These are phyloP conservation scores for Camelina sativa DNA, from an alignment of 345 rosid species.

Conservation along the genomic window DNA sequence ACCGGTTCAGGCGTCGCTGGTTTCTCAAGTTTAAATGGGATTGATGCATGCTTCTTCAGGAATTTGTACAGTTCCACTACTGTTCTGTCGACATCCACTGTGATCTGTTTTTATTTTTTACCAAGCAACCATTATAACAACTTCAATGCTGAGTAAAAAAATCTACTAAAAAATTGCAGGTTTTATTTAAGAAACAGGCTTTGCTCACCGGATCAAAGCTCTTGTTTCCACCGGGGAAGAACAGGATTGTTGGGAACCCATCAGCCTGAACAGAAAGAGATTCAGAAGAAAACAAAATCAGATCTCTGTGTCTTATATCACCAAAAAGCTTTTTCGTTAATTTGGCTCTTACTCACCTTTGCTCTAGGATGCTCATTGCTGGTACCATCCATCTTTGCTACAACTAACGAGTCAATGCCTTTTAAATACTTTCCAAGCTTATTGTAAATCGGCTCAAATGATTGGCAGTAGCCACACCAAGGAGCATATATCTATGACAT, in stretches of 20 bases:
- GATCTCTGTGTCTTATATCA: constrained; percentile 11
- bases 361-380: constrained; percentile 98
- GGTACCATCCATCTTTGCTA: constrained; percentile 99
- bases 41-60: constrained; percentile 86
- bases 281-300: neutral
- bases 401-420: constrained; percentile 74
- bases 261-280: constrained; percentile 62
- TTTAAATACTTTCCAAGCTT: constrained; percentile 91
- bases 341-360: constrained; percentile 56
- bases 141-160: constrained; percentile 5
- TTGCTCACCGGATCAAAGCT: constrained; percentile 91
- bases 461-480: constrained; percentile 98
- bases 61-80: constrained; percentile 91
- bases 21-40: constrained; percentile 91
- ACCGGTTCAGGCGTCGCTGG: constrained; percentile 49
- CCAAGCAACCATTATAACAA: constrained; percentile 1
- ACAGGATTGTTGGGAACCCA: constrained; percentile 92
- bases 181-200: neutral
- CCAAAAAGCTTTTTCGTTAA: neutral
- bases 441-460: constrained; percentile 88
- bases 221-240: constrained; percentile 99
- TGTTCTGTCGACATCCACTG: constrained; percentile 88
- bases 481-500: constrained; percentile 87
- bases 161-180: neutral
- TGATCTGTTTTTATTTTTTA: constrained; percentile 59